Percentiles rank a stretch among this genome's conserved stretches.
Conservation (phyloP, 768 basidiomycete genomes). For the Amanita pseudoporphyria region DNA sequence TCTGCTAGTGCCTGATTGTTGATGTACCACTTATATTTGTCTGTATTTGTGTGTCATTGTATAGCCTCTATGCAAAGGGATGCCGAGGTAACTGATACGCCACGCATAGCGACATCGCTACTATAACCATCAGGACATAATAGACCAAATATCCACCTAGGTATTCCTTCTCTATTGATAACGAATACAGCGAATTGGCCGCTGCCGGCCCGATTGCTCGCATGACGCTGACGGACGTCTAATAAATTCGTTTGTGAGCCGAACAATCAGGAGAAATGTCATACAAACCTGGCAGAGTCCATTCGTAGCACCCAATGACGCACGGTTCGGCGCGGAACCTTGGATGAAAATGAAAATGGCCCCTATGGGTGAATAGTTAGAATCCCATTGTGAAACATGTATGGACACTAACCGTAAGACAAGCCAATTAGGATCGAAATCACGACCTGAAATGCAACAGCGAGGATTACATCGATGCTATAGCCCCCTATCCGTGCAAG, state of each 20-base stretch:
- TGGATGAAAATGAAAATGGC: constrained; percentile 65
- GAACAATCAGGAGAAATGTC: constrained; percentile 2
- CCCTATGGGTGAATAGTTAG: constrained; percentile 27
- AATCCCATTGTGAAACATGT: not conserved
- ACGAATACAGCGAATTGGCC: constrained; percentile 57
- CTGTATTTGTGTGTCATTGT: not conserved
- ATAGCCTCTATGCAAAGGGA: constrained; percentile 9
- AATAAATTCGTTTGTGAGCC: constrained; percentile 1
- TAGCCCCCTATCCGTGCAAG: constrained; percentile 41
- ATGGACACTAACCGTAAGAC: constrained; percentile 40
- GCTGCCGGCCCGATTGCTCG: constrained; percentile 45
- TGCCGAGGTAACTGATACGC: constrained; percentile 26
- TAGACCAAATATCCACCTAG: constrained; percentile 54
- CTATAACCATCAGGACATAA: constrained; percentile 23
- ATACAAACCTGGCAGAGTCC: constrained; percentile 42
- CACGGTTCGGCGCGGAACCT: constrained; percentile 54
- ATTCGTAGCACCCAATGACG: constrained; percentile 65
- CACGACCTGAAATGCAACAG: constrained; percentile 40
- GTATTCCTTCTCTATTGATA: constrained; percentile 45
- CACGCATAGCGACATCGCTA: constrained; percentile 20
- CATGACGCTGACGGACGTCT: constrained; percentile 29
- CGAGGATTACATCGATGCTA: constrained; percentile 34
- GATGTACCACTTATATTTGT: too few relatives aligned
- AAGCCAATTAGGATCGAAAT: constrained; percentile 39
- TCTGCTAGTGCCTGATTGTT: too few relatives aligned